Evolutionary conservation across 306 rosid genomes (phyloP), one percentile per base, ranked within the genome.

Genomic region (Styphnolobium japonicum): DNA sequence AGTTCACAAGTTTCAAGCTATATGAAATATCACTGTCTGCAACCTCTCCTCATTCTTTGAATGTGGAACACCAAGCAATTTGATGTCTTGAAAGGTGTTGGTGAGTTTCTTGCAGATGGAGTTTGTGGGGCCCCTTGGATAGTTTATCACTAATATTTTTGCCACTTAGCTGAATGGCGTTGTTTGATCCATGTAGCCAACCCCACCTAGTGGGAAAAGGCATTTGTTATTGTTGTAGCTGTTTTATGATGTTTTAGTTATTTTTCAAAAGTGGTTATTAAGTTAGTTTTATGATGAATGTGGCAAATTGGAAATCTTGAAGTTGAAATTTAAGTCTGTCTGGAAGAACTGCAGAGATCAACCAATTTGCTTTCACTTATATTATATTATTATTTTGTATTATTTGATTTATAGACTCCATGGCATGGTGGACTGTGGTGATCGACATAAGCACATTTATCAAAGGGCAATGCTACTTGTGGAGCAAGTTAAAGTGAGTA

Each of bases 401-500:
- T 33, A 57, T 73, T 39, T 82, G 65, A 65, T 80, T 85, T 85
- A 37, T 72, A 96, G 99, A 82, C 94, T 90, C 48, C 83, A 89
- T 83, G 97, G 98, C 73, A 89, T 96, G 90, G 96, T 90, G 68
- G 98, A 93, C 0, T 91, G 98, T 83, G 99, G 98, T 65, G 90
- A 80, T 71, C 93, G 98, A 83, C 86, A 93, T 80, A 83, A 88
- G 84, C 94, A 93, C 82, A 90, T 93, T 65, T 87, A 86, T 83
- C 89, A 90, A 84, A 91, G 94, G 79, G 93, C 96, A 75, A 88
- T 93, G 89, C 83, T 89, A 69, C 89, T 96, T 76, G 98, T 89
- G 85, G 97, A 91, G 86, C 97, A 96, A 88, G 99, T 96, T 80
- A 93, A 90, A 90, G 93, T 90, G 80, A 96, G 99, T 81, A 85